Percentiles rank a stretch among this genome's conserved stretches.
Conservation (phyloP, 495 filamentous ascomycete genomes). For the Penicillium silybi region DNA sequence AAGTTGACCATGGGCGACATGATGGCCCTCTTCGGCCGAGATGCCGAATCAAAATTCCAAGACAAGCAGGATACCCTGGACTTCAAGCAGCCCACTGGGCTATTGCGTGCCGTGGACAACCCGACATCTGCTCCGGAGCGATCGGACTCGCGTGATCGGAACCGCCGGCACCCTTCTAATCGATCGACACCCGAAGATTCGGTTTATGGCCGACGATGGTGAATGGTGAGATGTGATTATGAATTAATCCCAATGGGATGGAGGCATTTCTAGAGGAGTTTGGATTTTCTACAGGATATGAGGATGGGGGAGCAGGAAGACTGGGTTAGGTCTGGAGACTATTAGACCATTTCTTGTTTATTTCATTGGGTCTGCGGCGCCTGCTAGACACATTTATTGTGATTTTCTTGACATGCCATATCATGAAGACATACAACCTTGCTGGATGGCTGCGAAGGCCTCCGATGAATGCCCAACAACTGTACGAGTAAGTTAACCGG, state of each 20-base stretch:
- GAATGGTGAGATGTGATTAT: conserved; percentile 9
- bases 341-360: conserved; percentile 1
- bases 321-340: not conserved
- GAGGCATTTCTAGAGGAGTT: not conserved
- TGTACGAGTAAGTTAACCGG: not conserved
- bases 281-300: not conserved
- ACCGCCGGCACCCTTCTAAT: conserved; percentile 22
- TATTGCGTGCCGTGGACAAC: conserved; percentile 25
- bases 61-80: conserved; percentile 30
- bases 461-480: too few relatives aligned
- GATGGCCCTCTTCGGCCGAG: conserved; percentile 77
- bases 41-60: conserved; percentile 54
- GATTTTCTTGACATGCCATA: not conserved
- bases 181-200: conserved; percentile 32
- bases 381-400: not conserved
- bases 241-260: not conserved
- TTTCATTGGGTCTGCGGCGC: not conserved
- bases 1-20: conserved; percentile 95
- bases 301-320: not conserved
- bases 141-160: conserved; percentile 27
- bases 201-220: conserved; percentile 47
- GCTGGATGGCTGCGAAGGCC: too few relatives aligned
- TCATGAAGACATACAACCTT: not conserved
- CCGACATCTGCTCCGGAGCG: not conserved
- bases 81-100: conserved; percentile 25